These are phyloP conservation scores for Aspergillus sp. DNA, from an alignment of 2,329 filamentous ascomycete genomes.

Conservation along the genomic window DNA sequence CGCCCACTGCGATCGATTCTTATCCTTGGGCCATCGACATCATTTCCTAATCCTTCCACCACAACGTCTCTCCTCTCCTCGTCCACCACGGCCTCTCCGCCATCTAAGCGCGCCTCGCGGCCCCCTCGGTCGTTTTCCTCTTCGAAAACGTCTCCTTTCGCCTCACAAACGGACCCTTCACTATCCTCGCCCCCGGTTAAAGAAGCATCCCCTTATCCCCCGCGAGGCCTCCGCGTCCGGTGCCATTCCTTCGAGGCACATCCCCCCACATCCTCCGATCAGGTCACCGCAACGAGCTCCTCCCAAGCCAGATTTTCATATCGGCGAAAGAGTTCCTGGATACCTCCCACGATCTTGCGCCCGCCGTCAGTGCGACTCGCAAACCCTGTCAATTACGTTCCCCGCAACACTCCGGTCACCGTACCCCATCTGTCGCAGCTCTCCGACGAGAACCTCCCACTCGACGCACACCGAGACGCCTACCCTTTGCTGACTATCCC, in stretches of 20 bases:
- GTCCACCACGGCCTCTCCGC: constrained; percentile 17
- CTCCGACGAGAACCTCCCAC: constrained; percentile 38
- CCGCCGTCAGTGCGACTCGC: constrained; percentile 56
- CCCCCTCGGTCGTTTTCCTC: constrained; percentile 11
- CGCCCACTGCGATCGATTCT: constrained; percentile 4
- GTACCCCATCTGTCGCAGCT: constrained; percentile 37
- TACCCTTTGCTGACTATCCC: constrained; percentile 60
- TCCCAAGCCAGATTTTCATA: constrained; percentile 11
- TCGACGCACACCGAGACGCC: constrained; percentile 48
- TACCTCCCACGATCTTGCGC: constrained; percentile 26
- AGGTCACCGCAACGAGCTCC: constrained; percentile 13
- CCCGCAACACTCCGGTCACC: constrained; percentile 53
- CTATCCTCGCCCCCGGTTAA: constrained; percentile 44
- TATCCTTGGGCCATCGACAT: constrained; percentile 11
- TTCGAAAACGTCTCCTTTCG: constrained; percentile 32
- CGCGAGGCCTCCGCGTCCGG: constrained; percentile 19
- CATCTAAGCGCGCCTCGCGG: constrained; percentile 10
- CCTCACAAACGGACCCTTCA: constrained; percentile 20
- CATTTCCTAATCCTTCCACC: constrained; percentile 7
- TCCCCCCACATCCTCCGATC: constrained; percentile 17
- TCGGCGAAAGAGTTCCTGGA: constrained; percentile 19
- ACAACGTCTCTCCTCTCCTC: constrained; percentile 11
- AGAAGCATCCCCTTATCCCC: constrained; percentile 23
- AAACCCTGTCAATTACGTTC: constrained; percentile 64
- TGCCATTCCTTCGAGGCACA: constrained; percentile 19